phyloP scores from a whole-genome alignment of 1,139 yeast species.

The Geotrichum phurueaensis region DNA sequence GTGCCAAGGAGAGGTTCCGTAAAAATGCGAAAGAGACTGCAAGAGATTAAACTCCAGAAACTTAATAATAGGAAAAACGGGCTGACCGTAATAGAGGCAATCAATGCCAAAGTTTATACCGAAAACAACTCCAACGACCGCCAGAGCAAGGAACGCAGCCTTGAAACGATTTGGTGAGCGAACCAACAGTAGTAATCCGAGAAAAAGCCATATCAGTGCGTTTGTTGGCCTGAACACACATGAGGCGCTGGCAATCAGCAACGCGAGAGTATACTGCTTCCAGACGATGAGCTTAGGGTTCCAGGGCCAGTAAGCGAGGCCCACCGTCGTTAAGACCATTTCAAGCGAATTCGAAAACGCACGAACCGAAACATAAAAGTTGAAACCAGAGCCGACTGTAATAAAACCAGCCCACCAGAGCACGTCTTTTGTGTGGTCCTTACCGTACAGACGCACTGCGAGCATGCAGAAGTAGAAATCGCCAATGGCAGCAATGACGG shows the following conservation, averaged over 20 bases:
- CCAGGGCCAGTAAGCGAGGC: conserved; percentile 74
- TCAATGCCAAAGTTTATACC: conserved; percentile 46
- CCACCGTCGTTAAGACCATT: conserved; percentile 62
- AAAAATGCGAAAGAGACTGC: conserved; percentile 68
- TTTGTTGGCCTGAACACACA: conserved; percentile 76
- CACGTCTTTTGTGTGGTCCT: conserved; percentile 33
- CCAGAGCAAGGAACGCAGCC: conserved; percentile 26
- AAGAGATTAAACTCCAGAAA: conserved; percentile 73
- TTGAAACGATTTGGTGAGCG: conserved; percentile 12
- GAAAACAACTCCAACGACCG: conserved; percentile 32
- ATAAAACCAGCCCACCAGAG: conserved; percentile 44
- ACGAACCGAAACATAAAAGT: conserved; percentile 74
- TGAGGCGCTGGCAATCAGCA: conserved; percentile 28
- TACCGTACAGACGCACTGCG: conserved; percentile 32
- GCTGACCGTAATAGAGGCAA: conserved; percentile 49
- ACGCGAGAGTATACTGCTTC: conserved; percentile 21
- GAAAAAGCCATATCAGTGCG: conserved; percentile 60
- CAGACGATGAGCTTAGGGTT: conserved; percentile 22
- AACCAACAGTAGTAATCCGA: conserved; percentile 44
- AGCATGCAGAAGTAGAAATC: conserved; percentile 57
- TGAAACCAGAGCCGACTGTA: conserved; percentile 69
- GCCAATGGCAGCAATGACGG: conserved; percentile 61
- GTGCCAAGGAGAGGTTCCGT: conserved; percentile 82
- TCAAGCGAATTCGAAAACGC: conserved; percentile 86
- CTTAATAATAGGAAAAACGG: conserved; percentile 55